Evolutionary conservation across 2,329 filamentous ascomycete species (phyloP).

Genomic region (Westerdykella sp.): DNA sequence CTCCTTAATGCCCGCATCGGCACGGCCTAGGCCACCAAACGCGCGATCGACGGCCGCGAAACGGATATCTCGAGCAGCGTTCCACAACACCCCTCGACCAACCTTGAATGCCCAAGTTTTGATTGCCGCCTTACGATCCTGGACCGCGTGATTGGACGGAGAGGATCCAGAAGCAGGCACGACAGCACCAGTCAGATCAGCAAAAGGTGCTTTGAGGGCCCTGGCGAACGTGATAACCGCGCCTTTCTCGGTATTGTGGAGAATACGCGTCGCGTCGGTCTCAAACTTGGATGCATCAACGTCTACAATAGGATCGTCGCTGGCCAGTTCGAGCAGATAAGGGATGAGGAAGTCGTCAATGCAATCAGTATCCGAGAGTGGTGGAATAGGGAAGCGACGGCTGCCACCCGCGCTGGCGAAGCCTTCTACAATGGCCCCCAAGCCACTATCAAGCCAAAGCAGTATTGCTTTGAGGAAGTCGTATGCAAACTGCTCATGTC

Average conservation of each 20-base stretch:
- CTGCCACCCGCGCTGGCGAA: conserved; percentile 47
- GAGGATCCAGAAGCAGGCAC: conserved; percentile 18
- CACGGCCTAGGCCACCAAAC: conserved; percentile 54
- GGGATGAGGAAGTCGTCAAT: conserved; percentile 54
- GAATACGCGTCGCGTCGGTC: conserved; percentile 46
- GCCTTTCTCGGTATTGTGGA: conserved; percentile 49
- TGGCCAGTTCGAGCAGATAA: conserved; percentile 52
- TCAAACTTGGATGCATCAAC: conserved; percentile 55
- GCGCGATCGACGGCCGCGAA: conserved; percentile 54
- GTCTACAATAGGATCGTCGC: conserved; percentile 47
- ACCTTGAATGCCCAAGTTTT: conserved; percentile 56
- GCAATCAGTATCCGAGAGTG: conserved; percentile 45
- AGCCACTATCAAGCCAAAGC: conserved; percentile 56
- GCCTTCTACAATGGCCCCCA: conserved; percentile 49
- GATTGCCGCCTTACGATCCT: conserved; percentile 41
- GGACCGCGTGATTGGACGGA: conserved; percentile 25
- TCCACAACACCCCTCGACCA: conserved; percentile 54
- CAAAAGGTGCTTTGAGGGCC: conserved; percentile 49
- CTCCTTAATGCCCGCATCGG: conserved; percentile 33
- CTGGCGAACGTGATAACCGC: conserved; percentile 53
- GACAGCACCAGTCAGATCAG: conserved; percentile 42
- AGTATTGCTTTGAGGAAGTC: conserved; percentile 60
- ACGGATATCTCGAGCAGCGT: conserved; percentile 50
- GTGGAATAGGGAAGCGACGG: conserved; percentile 48
- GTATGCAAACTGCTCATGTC: conserved; percentile 52